phyloP scores from a whole-genome alignment of 2,329 filamentous ascomycete genomes.

The Colletotrichum lini region DNA sequence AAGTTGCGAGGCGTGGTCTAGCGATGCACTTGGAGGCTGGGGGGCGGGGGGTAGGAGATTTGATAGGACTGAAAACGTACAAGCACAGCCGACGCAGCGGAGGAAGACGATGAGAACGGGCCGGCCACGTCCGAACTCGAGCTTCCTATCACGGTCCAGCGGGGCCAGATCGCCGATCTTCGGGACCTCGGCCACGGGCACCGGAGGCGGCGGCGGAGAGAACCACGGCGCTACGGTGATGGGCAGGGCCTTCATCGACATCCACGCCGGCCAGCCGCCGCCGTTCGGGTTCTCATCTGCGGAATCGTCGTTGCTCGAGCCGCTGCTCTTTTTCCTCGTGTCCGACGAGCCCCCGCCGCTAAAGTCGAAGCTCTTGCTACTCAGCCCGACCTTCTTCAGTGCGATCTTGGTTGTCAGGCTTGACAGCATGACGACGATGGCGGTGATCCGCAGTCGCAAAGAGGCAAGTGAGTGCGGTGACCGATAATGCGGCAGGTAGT shows the following conservation, averaged over 20 bases:
- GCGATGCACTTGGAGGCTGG: background rate
- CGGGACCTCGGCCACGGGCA: conserved; percentile 61
- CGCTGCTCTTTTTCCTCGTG: conserved; percentile 48
- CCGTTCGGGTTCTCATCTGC: conserved; percentile 44
- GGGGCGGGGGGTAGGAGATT: background rate
- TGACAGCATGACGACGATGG: conserved; percentile 68
- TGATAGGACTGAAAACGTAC: conserved; percentile 54
- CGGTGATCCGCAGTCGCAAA: conserved; percentile 40
- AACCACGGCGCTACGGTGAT: conserved; percentile 69
- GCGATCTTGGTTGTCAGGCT: conserved; percentile 71
- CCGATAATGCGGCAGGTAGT: background rate
- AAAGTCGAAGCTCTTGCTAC: conserved; percentile 64
- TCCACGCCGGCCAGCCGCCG: conserved; percentile 61
- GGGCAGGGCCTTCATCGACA: conserved; percentile 64
- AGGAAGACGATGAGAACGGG: conserved; percentile 66
- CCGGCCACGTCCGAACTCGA: conserved; percentile 60
- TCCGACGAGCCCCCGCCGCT: conserved; percentile 50
- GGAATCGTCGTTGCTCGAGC: conserved; percentile 46
- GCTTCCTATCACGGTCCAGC: conserved; percentile 60
- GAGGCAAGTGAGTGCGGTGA: background rate
- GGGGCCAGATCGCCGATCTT: conserved; percentile 64
- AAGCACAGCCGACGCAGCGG: conserved; percentile 69
- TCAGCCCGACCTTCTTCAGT: conserved; percentile 69
- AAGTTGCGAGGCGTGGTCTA: background rate
- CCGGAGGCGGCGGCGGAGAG: conserved; percentile 64